A percentile compares a stretch with the other conserved stretches of the same genome.
Evolutionary conservation across 2,329 filamentous ascomycete species (phyloP).

Genomic region (Huntiella abstrusa): DNA sequence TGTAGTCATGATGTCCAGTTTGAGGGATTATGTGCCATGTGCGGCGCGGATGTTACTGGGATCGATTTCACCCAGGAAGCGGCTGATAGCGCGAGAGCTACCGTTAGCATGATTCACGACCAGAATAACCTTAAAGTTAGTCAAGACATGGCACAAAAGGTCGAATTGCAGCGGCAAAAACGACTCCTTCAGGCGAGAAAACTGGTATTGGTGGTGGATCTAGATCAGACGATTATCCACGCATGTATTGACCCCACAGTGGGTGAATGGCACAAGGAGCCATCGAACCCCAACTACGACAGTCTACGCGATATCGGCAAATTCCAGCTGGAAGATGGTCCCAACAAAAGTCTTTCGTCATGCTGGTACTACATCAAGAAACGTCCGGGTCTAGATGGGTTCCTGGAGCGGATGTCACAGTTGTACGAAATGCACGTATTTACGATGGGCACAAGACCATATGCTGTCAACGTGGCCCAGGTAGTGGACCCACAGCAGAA

Average conservation of each 20-base stretch:
- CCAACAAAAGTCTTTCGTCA: constrained; percentile 48
- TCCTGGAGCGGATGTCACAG: constrained; percentile 57
- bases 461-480: constrained; percentile 75
- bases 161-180: constrained; percentile 72
- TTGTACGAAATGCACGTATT: constrained; percentile 95
- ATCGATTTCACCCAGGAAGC: constrained; percentile 66
- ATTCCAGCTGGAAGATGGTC: constrained; percentile 81
- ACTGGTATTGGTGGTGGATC: constrained; percentile 83
- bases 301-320: constrained; percentile 74
- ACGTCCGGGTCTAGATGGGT: constrained; percentile 66
- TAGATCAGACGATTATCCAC: constrained; percentile 97
- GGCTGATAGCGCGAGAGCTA: constrained; percentile 66
- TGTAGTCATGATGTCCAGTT: constrained; percentile 86
- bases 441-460: constrained; percentile 97
- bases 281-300: constrained; percentile 73
- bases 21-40: constrained; percentile 74
- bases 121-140: constrained; percentile 77
- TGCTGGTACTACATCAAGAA: constrained; percentile 98
- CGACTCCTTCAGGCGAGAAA: constrained; percentile 65
- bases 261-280: constrained; percentile 83
- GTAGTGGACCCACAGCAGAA: constrained; percentile 82
- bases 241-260: constrained; percentile 93
- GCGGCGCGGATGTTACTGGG: constrained; percentile 92
- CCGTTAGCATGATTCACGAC: constrained; percentile 88
- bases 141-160: constrained; percentile 55